Evolutionary conservation across 1,139 yeast genomes (phyloP), one percentile per base, ranked within the genome.

Genomic region (Debaryomyces robertsiae): DNA sequence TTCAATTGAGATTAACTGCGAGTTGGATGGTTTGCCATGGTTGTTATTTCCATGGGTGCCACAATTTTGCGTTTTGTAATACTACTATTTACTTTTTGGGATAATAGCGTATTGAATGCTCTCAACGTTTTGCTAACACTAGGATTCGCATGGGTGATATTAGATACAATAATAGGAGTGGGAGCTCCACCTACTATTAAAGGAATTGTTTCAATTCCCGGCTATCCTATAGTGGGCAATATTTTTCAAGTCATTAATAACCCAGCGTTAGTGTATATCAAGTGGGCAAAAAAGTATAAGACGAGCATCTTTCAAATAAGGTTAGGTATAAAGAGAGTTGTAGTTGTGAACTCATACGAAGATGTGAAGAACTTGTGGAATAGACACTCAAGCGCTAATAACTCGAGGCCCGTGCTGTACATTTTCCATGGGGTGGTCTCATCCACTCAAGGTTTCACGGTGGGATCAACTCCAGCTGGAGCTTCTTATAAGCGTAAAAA

Each of bases 391-490:
- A 58, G 68, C 27, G 75, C 82, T 2, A 77, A 77, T 46, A 81
- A 79, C 48, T 85, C 94, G 1, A 63, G 95, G 32, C 94, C 95
- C 0, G 59, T 72, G 18, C 68, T 76, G 41, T 77, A 80, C 57
- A 82, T 90, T 0, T 86, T 86, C 61, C 94, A 86, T 59, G 66
- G 72, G 23, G 67, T 85, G 6, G 77, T 85, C 1, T 82, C 90
- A 0, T 62, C 75, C 3, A 73, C 82, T 0, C 84, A 80, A 42
- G 82, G 82, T 1, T 80, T 75, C 47, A 86, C 95, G 0, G 73
- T 86, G 22, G 95, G 95, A 0, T 82, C 94, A 0, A 84, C 93
- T 0, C 94, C 94, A 1, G 79, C 73, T 53, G 77, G 85, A 2
- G 66, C 63, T 1, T 69, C 82, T 2, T 84, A 73, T 53, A 67